Base-by-base conservation (phyloP, 2,329 filamentous ascomycete species). In the Kalaharituber pfeilii region DNA sequence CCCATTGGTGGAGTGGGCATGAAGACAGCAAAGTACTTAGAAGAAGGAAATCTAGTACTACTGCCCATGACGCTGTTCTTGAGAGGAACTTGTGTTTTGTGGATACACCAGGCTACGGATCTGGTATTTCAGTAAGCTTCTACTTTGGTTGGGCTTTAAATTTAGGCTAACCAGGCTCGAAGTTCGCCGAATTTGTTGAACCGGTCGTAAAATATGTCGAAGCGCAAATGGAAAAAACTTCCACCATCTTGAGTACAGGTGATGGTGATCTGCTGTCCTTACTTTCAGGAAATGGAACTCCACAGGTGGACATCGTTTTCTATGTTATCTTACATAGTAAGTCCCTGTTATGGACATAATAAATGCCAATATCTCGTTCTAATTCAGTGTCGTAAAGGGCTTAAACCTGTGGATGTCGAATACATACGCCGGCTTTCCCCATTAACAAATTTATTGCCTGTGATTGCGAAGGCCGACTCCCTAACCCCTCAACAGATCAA, bases 11-110 rank as follows among this genome's bases (percentile, higher is more conserved):
- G 82, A 81, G 81, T 13, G 83, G 91, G 64, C 68, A 86, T 50
- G 82, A 88, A 53, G 79, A 82, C 57, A 78, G 76, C 55, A 73
- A 72, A 25, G 70, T 73, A 50, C 68, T 77, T 58, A 72, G 76
- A 49, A 75, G 80, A 64, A 75, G 82, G 63, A 84, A 81, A 65
- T 59, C 58, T 39, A 60, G 56, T 22, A 28, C 54, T 53, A 89
- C 84, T 64, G 71, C 79, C 51, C 80, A 80, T 6, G 87, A 91
- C 59, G 76, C 79, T 22, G 77, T 95, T 36, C 71, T 96, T 47
- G 89, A 96, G 65, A 78, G 89, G 27, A 98, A 98, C 65, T 70
- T 98, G 4, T 94, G 86, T 67, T 95, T 98, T 65, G 80, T 95
- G 55, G 89, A 96, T 69, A 89, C 84, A 1, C 79, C 82, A 9